Evolutionary conservation across 1,139 yeast genomes (phyloP), one percentile per base, ranked within the genome.

Genomic region (Taphrina flavorubra): DNA sequence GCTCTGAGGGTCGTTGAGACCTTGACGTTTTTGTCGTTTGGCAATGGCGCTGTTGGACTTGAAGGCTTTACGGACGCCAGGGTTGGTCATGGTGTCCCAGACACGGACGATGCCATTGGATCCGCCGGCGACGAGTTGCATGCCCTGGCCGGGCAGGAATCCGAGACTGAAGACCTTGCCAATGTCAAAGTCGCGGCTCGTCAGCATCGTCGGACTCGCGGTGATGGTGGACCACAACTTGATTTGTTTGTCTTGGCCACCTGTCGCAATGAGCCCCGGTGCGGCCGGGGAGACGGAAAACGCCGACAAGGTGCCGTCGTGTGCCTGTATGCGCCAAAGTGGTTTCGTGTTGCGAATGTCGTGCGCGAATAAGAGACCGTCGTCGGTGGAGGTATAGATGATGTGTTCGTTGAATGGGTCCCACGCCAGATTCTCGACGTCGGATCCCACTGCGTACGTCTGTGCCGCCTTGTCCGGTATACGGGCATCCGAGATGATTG

Each of bases 261-360:
- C 67, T 2, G 98, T 91, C 39, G 87, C 86, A 77, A 94, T 79
- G 83, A 90, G 81, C 18, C 96, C 96, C 37, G 88, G 88, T 62
- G 91, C 79, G 76, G 82, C 84, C 44, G 78, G 77, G 78, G 90
- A 92, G 59, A 88, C 84, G 74, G 88, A 89, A 74, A 95, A 84
- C 2, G 95, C 84, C 11, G 97, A 88, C 71, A 94, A 88, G 70
- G 96, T 97, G 4, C 96, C 86, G 79, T 94, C 98, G 78, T 94
- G 99, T 1, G 99, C 99, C 79, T 95, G 97, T 75, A 94, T 83
- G 6, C 96, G 90, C 99, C 99, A 94, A 51, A 94, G 76, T 13
- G 61, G 20, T 8, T 69, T 65, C 4, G 72, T 70, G 61, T 79
- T 77, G 77, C 97, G 86, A 60, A 90, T 88, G 79, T 94, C 99